Evolutionary conservation across 129 eudicot genomes (phyloP).

Genomic region (Logfia minima): DNA sequence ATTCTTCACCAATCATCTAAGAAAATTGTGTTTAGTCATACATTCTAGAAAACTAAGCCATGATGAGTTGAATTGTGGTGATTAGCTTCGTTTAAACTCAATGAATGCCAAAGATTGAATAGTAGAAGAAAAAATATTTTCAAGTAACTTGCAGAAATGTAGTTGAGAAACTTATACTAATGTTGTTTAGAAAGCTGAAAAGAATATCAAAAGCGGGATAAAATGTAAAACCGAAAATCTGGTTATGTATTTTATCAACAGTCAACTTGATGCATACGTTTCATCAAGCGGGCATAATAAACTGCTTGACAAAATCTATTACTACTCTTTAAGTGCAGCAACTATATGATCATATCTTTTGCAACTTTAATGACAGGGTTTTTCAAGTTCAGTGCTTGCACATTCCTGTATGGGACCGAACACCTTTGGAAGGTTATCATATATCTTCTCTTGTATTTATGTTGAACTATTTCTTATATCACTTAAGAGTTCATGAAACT

Average conservation of each 20-base stretch:
- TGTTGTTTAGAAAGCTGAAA: too few species aligned
- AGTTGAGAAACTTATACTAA: too few species aligned
- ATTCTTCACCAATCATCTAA: background rate
- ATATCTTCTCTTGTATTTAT: conserved; percentile 7
- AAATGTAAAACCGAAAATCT: too few species aligned
- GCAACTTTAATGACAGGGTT: conserved; percentile 44
- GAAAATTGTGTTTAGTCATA: background rate
- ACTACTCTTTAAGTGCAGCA: background rate
- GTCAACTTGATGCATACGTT: too few species aligned
- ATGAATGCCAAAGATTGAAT: too few species aligned
- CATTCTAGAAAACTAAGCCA: background rate
- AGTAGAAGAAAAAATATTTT: too few species aligned
- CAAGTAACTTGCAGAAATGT: too few species aligned
- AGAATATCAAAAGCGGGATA: too few species aligned
- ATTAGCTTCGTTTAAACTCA: too few species aligned
- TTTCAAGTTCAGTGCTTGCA: conserved; percentile 77
- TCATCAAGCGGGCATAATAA: too few species aligned
- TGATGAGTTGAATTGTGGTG: background rate
- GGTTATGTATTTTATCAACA: too few species aligned
- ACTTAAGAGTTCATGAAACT: background rate
- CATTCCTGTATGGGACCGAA: conserved; percentile 64
- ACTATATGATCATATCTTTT: background rate
- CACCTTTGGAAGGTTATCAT: conserved; percentile 64
- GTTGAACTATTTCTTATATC: background rate
- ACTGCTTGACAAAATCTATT: background rate